Percentiles rank a stretch among this genome's conserved stretches.
Evolutionary conservation across 2,329 filamentous ascomycete genomes (phyloP).

Genomic region (Thyridium curvatum): DNA sequence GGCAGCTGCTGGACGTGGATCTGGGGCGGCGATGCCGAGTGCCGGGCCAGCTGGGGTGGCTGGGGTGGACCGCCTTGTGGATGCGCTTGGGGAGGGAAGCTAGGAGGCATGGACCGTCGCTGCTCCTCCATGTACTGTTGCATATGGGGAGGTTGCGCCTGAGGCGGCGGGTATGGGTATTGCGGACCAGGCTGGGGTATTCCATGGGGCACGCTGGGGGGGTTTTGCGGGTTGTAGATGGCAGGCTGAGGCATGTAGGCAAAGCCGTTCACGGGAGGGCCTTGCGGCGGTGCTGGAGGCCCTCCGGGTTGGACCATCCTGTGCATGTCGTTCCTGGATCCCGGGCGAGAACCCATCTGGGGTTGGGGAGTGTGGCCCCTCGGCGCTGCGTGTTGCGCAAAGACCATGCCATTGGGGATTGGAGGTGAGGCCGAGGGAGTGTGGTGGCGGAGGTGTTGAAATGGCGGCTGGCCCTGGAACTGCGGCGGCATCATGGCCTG

Average conservation of each 20-base stretch:
- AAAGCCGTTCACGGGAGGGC: conserved; percentile 55
- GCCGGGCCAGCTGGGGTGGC: conserved; percentile 37
- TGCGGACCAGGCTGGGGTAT: conserved; percentile 28
- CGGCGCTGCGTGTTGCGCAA: conserved; percentile 46
- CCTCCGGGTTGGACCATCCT: conserved; percentile 59
- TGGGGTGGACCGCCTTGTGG: conserved; percentile 41
- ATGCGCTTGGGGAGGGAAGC: conserved; percentile 53
- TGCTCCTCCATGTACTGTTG: conserved; percentile 73
- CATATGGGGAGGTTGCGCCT: conserved; percentile 38
- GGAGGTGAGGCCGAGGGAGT: conserved; percentile 86
- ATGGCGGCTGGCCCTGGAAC: conserved; percentile 62
- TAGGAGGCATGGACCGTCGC: conserved; percentile 65
- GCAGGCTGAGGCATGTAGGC: conserved; percentile 80
- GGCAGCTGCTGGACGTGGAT: too few species aligned
- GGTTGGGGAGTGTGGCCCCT: conserved; percentile 81
- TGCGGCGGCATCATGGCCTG: conserved; percentile 63
- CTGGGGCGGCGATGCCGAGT: conserved; percentile 44
- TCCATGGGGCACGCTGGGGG: conserved; percentile 31
- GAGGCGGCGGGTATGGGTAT: conserved; percentile 26
- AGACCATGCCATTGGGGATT: conserved; percentile 69
- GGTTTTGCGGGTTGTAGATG: conserved; percentile 68
- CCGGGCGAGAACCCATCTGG: conserved; percentile 65
- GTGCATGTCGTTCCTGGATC: conserved; percentile 74
- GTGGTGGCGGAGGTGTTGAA: conserved; percentile 74
- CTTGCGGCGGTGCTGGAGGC: conserved; percentile 34